Evolutionary conservation across 1,284 basidiomycete species (phyloP).

Genomic region (Moesziomyces sp.): DNA sequence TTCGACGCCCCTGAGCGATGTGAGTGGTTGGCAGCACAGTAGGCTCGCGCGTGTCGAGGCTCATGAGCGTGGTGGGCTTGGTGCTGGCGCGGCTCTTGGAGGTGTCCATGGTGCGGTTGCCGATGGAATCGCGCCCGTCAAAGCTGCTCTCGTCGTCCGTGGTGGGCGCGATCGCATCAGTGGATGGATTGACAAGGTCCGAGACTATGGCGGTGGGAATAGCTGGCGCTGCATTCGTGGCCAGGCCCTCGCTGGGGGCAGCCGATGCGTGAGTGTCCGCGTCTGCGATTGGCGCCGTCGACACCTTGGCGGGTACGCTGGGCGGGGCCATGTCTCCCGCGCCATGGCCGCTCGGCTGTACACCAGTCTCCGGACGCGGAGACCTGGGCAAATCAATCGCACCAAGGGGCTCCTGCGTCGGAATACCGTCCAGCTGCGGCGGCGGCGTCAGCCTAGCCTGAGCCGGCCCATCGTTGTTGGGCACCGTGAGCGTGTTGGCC

Average conservation of each 20-base stretch:
- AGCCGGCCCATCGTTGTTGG: constrained; percentile 6
- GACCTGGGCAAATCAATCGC: constrained; percentile 40
- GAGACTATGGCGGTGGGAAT: constrained; percentile 17
- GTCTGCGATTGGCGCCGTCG: neutral
- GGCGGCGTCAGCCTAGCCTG: constrained; percentile 36
- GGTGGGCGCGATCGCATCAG: constrained; percentile 10
- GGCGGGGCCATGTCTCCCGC: constrained; percentile 9
- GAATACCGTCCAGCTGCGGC: constrained; percentile 49
- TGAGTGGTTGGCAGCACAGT: constrained; percentile 75
- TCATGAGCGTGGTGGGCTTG: constrained; percentile 91
- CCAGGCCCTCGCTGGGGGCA: neutral
- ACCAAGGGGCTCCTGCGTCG: constrained; percentile 48
- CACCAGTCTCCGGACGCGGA: constrained; percentile 17
- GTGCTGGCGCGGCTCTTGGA: constrained; percentile 84
- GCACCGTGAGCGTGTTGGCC: constrained; percentile 46
- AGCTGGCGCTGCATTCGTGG: constrained; percentile 11
- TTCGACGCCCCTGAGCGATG: constrained; percentile 83
- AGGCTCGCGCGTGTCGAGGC: constrained; percentile 74
- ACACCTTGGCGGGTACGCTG: constrained; percentile 12
- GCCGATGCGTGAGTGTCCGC: neutral
- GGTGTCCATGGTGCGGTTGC: constrained; percentile 59
- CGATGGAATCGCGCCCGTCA: constrained; percentile 48
- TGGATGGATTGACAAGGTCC: neutral
- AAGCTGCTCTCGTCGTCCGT: constrained; percentile 40
- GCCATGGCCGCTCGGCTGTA: neutral